Base-by-base conservation (phyloP, 176 grass and related monocot genomes). In the Oropetium thomaeum region DNA sequence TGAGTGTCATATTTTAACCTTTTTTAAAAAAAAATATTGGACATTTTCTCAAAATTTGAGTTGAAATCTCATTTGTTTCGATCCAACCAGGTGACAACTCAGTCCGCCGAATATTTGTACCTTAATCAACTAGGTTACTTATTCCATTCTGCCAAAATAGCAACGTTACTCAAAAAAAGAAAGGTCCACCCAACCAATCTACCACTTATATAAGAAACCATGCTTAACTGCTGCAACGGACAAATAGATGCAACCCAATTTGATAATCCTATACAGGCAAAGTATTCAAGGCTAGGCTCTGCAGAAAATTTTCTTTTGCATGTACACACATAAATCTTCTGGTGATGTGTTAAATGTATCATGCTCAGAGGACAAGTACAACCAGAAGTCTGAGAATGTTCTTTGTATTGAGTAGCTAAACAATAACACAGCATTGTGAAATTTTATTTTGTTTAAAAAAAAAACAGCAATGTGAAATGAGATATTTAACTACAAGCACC, bases 11-110 rank as follows among this genome's bases (percentile, higher is more conserved):
- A 51, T 19, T 51, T 51, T 39, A 39, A 27, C 51, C 26, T 5
- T 27, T 39, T 57, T 22, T 25, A 14, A 16, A 79, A 58, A 31
- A 72, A 62, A 15, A 67, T n/a, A 5, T 55, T 85, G 13, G 30
- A 31, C 51, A 0, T 79, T 52, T 32, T 52, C 75, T 12, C 7
- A 35, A 26, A 77, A 55, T 20, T 83, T 76, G 32, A 77, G 27
- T 43, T 71, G 44, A 38, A 77, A 53, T 17, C 17, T 19, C 42
- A 54, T 70, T 64, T 78, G 44, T 66, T 66, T 42, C 58, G 26
- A 33, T 64, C 33, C 16, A 62, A 70, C 16, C 58, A 83, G 69
- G 34, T 55, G 74, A 63, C 10, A 84, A 32, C 5, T 52, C 54
- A 59, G 74, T 19, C 28, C 59, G n/a, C 62, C 34, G 73, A 60